Percentiles rank a stretch among this genome's conserved stretches.
These are phyloP conservation scores for Gamsiella multidivaricata DNA, from an alignment of 192 early-diverging fungal species.

Conservation along the genomic window DNA sequence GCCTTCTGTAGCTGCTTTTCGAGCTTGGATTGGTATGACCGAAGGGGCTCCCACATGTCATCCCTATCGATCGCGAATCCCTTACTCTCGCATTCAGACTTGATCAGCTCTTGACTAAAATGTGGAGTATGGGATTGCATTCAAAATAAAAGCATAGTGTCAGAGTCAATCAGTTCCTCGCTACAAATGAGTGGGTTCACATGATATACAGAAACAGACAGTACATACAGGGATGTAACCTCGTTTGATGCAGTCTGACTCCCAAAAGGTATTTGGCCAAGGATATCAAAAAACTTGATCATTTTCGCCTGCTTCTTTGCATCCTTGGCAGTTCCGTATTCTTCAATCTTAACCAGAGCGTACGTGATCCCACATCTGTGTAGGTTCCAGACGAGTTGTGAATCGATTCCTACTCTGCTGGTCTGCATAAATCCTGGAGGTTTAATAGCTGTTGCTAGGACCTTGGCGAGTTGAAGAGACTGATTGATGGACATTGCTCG, in stretches of 20 bases:
- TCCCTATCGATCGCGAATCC: slow-evolving; percentile 21
- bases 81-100: slow-evolving; percentile 28
- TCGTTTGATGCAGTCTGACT: slow-evolving; percentile 35
- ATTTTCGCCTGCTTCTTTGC: slow-evolving; percentile 16
- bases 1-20: slow-evolving; percentile 55
- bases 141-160: background rate
- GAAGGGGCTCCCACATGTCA: slow-evolving; percentile 57
- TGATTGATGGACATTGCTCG: slow-evolving; percentile 39
- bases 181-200: too few species aligned
- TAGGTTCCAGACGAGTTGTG: slow-evolving; percentile 28
- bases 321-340: slow-evolving; percentile 10
- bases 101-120: slow-evolving; percentile 56
- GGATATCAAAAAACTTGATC: slow-evolving; percentile 62
- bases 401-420: slow-evolving; percentile 30
- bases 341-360: slow-evolving; percentile 35
- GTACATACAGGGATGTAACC: slow-evolving; percentile 57
- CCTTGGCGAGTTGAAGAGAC: slow-evolving; percentile 52
- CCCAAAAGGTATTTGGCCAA: slow-evolving; percentile 51
- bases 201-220: too few species aligned
- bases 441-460: slow-evolving; percentile 27
- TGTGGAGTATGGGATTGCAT: background rate
- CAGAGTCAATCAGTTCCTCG: too few species aligned
- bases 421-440: slow-evolving; percentile 40
- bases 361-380: slow-evolving; percentile 57
- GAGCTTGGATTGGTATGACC: slow-evolving; percentile 54